Conservation (phyloP, 805 yeast species). For the Myxozyma mucilagina region DNA sequence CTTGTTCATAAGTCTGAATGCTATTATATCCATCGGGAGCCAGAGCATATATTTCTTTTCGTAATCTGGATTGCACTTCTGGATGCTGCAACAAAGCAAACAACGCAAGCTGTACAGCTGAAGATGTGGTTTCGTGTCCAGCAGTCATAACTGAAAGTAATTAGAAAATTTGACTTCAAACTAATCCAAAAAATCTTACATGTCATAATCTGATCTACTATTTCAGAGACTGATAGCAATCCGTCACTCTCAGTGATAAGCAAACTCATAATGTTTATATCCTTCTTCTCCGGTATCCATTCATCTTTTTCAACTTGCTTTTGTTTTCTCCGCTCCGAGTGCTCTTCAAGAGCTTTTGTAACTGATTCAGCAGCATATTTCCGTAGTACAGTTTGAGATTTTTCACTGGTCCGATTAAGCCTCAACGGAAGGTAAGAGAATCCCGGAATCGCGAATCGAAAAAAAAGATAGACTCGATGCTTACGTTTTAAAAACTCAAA, state of each 20-base stretch:
- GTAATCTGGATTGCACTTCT: neutral
- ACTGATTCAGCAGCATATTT: neutral
- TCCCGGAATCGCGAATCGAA: neutral
- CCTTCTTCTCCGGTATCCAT: neutral
- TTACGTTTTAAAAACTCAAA: neutral
- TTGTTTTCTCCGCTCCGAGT: neutral
- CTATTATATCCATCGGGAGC: neutral
- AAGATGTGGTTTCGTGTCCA: conserved; percentile 28
- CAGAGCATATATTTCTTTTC: neutral
- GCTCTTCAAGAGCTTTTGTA: neutral
- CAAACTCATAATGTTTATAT: neutral
- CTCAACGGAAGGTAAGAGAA: neutral
- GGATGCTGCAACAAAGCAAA: neutral
- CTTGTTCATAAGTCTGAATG: conserved; percentile 8
- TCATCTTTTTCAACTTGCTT: neutral
- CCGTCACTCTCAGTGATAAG: neutral
- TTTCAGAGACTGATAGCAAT: neutral
- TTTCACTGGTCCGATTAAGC: neutral
- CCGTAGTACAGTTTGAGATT: neutral
- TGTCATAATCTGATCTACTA: conserved; percentile 1
- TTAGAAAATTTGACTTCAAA: neutral
- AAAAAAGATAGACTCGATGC: neutral
- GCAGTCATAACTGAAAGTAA: conserved; percentile 17
- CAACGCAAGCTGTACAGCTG: conserved; percentile 10
- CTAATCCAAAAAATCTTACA: neutral